Evolutionary conservation across 345 rosid genomes (phyloP), one percentile per base, ranked within the genome.

Genomic region (Mangifera indica): DNA sequence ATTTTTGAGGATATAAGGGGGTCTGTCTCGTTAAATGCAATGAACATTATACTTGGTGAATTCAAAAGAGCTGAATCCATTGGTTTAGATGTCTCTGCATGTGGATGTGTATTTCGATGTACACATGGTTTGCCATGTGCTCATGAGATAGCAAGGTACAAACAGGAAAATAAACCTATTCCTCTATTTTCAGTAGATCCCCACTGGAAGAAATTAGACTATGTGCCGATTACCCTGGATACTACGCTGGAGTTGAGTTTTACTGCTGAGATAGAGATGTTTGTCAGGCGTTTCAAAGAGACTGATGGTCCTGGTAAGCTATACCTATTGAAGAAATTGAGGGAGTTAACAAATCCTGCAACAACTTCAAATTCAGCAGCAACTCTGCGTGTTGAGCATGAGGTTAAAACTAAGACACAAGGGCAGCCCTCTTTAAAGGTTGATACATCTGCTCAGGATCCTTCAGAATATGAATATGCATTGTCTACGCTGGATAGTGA

Each of bases 71-170:
- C 75, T 37, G 59, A 60, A 52, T 58, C 62, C 8, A 25, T 62
- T 34, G 69, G 52, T 60, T 44, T 51, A 9, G 29, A 51, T 17
- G 51, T 46, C 22, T 49, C 59, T 11, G 61, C 24, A 48, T 72
- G 75, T 32, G 75, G 75, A 60, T 72, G 75, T 46, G 67, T 51
- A 46, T 22, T 60, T 58, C 67, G 69, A 51, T 48, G 60, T 15
- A 49, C 75, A 12, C 69, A 72, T 45, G 75, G 75, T 49, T 34
- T 72, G n/a, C 75, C 75, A 9, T 72, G 75, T 63, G 75, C 75
- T 14, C 75, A 72, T 53, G 75, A 72, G 69, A 60, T 72, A 61
- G 69, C 75, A 29, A 45, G 29, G 21, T 63, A 60, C 37, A 72
- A 49, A 17, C 62, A 45, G 34, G 75, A 72, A 62, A 32, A 46